These are phyloP conservation scores for Colletotrichum orchidophilum DNA, from an alignment of 2,329 filamentous ascomycete genomes.

Conservation along the genomic window DNA sequence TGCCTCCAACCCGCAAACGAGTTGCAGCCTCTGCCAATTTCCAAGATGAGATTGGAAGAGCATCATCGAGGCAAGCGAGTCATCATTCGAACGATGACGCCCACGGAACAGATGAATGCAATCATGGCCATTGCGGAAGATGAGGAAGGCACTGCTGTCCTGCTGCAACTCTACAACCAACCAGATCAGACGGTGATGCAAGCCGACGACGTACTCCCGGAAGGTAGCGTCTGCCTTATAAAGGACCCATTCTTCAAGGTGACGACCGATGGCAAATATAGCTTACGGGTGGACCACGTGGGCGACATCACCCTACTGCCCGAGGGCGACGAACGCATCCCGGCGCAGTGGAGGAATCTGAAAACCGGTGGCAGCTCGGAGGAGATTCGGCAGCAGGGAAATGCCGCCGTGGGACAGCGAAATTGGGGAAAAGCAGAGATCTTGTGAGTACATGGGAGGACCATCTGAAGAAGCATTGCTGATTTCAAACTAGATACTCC, in stretches of 20 bases:
- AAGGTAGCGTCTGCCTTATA: conserved; percentile 50
- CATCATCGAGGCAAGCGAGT: conserved; percentile 39
- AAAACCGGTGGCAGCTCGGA: conserved; percentile 33
- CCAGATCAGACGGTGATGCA: conserved; percentile 46
- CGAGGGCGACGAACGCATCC: conserved; percentile 48
- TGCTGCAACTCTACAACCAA: conserved; percentile 53
- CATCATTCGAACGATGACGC: conserved; percentile 36
- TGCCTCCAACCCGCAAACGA: conserved; percentile 34
- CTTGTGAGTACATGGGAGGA: conserved; percentile 40
- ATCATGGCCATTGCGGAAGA: conserved; percentile 50
- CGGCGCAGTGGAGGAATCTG: conserved; percentile 45
- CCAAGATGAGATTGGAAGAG: conserved; percentile 42
- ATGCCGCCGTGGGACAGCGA: conserved; percentile 40
- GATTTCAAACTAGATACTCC: conserved; percentile 45
- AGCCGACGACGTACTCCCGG: conserved; percentile 44
- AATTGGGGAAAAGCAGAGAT: conserved; percentile 42
- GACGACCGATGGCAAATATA: conserved; percentile 49
- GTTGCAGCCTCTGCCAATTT: conserved; percentile 39
- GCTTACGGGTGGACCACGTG: conserved; percentile 61
- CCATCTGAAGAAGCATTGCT: background rate
- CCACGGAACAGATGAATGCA: conserved; percentile 31
- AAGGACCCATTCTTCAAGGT: conserved; percentile 64
- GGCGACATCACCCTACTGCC: conserved; percentile 55
- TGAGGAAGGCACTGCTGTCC: conserved; percentile 44
- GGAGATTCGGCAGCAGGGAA: conserved; percentile 43